These are phyloP conservation scores for Suhomyces ambrosiae DNA, from an alignment of 1,139 yeast genomes.

Conservation along the genomic window DNA sequence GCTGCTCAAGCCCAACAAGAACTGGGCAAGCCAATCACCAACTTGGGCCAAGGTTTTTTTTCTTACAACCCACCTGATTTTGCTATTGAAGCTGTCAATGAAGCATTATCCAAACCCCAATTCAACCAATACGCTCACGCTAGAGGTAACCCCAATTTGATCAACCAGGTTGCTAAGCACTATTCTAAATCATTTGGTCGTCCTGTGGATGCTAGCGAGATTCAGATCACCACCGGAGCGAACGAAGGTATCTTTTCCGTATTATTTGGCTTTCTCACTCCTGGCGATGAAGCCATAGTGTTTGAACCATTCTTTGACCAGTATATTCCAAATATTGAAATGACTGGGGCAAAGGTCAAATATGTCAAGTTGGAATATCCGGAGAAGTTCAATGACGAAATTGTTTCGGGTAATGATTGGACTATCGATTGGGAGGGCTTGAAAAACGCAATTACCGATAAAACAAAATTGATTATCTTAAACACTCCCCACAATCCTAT, in stretches of 20 bases:
- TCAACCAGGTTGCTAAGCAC: constrained; percentile 66
- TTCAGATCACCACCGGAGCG: constrained; percentile 92
- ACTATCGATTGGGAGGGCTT: constrained; percentile 75
- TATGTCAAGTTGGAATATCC: constrained; percentile 89
- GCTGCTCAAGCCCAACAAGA: constrained; percentile 77
- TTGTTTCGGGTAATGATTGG: constrained; percentile 86
- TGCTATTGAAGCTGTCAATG: constrained; percentile 80
- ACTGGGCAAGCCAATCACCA: constrained; percentile 72
- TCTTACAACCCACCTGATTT: constrained; percentile 92
- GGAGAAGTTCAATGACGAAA: constrained; percentile 60
- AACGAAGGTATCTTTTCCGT: constrained; percentile 90
- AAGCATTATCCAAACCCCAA: constrained; percentile 69
- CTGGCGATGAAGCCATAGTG: constrained; percentile 96
- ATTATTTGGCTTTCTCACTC: constrained; percentile 79
- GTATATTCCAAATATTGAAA: constrained; percentile 88
- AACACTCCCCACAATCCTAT: constrained; percentile 97
- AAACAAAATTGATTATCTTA: constrained; percentile 82
- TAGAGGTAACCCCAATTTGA: constrained; percentile 76
- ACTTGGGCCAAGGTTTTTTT: constrained; percentile 96
- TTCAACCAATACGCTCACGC: constrained; percentile 93
- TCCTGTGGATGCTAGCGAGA: constrained; percentile 60
- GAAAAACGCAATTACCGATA: constrained; percentile 64
- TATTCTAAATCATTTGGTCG: constrained; percentile 70
- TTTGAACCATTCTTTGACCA: constrained; percentile 97
- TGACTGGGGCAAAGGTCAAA: constrained; percentile 88